phyloP scores from a whole-genome alignment of 192 early-diverging fungal genomes.

The Rhizophagus clarus region DNA sequence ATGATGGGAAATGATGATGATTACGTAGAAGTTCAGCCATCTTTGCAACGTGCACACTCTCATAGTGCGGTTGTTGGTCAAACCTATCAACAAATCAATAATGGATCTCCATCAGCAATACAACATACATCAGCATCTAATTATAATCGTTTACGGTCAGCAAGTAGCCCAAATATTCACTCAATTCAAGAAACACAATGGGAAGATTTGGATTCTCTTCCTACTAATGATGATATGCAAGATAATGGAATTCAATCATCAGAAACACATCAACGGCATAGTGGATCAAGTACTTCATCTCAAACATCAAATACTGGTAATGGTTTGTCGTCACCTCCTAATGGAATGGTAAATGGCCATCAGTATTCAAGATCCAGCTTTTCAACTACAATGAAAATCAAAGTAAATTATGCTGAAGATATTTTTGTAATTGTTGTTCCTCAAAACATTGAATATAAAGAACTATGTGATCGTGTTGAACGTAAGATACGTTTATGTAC shows the following conservation, averaged over 20 bases:
- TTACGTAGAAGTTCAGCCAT: constrained; percentile 28
- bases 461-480: constrained; percentile 82
- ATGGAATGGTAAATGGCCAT: constrained; percentile 36
- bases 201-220: constrained; percentile 36
- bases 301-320: constrained; percentile 28
- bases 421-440: constrained; percentile 90
- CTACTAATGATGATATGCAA: constrained; percentile 36
- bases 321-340: constrained; percentile 36
- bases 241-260: constrained; percentile 37
- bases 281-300: constrained; percentile 22
- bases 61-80: constrained; percentile 27
- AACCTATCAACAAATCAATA: constrained; percentile 17
- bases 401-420: constrained; percentile 86
- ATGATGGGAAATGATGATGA: constrained; percentile 48
- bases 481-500: constrained; percentile 86
- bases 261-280: constrained; percentile 14
- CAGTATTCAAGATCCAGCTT: constrained; percentile 36
- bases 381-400: constrained; percentile 73
- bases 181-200: constrained; percentile 39
- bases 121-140: neutral
- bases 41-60: constrained; percentile 40
- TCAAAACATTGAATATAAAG: constrained; percentile 69
- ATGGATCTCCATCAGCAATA: constrained; percentile 10
- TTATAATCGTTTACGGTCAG: constrained; percentile 49
- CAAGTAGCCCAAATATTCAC: constrained; percentile 63